Percentiles rank a stretch among this genome's conserved stretches.
Conservation (phyloP, 345 rosid species). For the Aethionema arabicum region DNA sequence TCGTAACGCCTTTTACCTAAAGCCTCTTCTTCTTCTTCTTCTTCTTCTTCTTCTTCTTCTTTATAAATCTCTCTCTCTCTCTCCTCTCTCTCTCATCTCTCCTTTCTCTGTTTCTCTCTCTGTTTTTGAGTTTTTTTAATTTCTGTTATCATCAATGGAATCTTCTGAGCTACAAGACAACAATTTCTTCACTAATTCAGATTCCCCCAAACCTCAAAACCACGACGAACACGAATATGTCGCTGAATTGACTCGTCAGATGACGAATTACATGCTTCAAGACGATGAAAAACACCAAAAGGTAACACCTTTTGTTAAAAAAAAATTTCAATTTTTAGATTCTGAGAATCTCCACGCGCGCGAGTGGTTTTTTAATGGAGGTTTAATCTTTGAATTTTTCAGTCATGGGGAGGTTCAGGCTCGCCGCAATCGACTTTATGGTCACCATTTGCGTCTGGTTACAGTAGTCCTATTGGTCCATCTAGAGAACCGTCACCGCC, state of each 20-base stretch:
- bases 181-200: conserved; percentile 24
- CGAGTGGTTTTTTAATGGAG: too few species aligned
- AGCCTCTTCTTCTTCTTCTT: conserved; percentile 28
- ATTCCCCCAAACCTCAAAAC: conserved; percentile 28
- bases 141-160: conserved; percentile 28
- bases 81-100: conserved; percentile 1
- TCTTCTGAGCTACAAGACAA: conserved; percentile 28
- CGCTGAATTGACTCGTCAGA: conserved; percentile 72
- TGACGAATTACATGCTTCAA: conserved; percentile 65
- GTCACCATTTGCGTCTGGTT: conserved; percentile 43
- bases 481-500: conserved; percentile 47
- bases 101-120: neutral
- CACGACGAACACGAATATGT: conserved; percentile 61
- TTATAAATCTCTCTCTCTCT: conserved; percentile 15
- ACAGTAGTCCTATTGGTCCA: conserved; percentile 34
- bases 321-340: neutral
- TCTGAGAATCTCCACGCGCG: neutral
- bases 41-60: conserved; percentile 3
- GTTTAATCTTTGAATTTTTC: neutral
- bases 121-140: conserved; percentile 18
- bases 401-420: conserved; percentile 41
- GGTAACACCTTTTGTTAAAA: conserved; percentile 14
- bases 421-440: conserved; percentile 49
- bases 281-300: conserved; percentile 39
- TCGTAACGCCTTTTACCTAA: conserved; percentile 34